Evolutionary conservation across 495 filamentous ascomycete genomes (phyloP).

Genomic region (Penicillium flavigenum): DNA sequence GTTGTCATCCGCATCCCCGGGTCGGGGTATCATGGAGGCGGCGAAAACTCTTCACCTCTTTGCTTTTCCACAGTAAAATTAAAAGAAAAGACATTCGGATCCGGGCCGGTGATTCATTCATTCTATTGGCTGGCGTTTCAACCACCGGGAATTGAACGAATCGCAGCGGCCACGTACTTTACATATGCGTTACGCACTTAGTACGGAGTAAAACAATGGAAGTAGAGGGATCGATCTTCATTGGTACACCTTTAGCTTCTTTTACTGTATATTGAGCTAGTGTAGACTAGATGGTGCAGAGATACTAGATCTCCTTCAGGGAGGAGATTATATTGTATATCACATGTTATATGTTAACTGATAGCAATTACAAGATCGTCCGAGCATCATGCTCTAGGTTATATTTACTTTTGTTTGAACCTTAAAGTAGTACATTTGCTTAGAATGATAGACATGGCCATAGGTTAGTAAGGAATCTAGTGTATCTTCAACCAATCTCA

Average conservation of each 20-base stretch:
- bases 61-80: not conserved
- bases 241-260: conserved; percentile 9
- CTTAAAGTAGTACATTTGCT: not conserved
- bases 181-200: conserved; percentile 3
- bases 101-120: not conserved
- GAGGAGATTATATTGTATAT: not conserved
- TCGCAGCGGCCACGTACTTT: conserved; percentile 14
- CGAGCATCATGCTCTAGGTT: not conserved
- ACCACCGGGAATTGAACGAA: not conserved
- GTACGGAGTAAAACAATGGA: conserved; percentile 13
- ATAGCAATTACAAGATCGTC: not conserved
- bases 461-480: not conserved
- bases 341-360: not conserved
- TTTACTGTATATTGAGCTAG: not conserved
- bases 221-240: conserved; percentile 16
- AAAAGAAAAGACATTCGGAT: not conserved
- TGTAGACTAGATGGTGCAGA: not conserved
- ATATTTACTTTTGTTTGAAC: not conserved
- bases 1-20: conserved; percentile 4
- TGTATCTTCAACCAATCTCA: conserved; percentile 8
- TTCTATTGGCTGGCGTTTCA: not conserved
- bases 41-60: not conserved
- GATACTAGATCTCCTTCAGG: not conserved
- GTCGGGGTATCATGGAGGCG: not conserved
- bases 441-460: not conserved